phyloP scores from a whole-genome alignment of 225 moss, liverwort and hornwort genomes.

The Physcomitrium patens region DNA sequence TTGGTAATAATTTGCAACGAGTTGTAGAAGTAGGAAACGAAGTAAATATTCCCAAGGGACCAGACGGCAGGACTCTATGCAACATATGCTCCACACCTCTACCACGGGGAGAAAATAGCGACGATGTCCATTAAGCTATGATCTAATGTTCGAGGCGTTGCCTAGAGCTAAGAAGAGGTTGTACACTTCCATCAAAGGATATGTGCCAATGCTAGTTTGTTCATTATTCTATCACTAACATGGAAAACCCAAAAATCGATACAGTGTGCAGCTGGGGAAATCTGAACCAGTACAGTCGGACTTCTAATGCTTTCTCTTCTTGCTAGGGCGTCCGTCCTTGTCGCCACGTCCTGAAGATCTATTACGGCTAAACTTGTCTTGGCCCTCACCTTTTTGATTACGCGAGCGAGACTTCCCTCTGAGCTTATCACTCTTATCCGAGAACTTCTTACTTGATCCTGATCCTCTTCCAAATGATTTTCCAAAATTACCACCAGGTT shows the following conservation, averaged over 20 bases:
- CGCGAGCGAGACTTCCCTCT: constrained; percentile 26
- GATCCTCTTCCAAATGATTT: constrained; percentile 37
- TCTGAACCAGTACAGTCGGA: not conserved
- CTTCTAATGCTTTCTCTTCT: constrained; percentile 48
- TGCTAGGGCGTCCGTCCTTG: constrained; percentile 48
- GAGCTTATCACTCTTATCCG: constrained; percentile 38
- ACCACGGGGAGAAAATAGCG: too few species aligned
- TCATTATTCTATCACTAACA: not conserved
- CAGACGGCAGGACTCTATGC: too few species aligned
- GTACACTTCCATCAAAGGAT: too few species aligned
- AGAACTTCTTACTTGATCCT: constrained; percentile 32
- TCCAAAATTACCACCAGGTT: constrained; percentile 57
- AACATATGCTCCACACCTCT: too few species aligned
- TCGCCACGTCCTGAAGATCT: constrained; percentile 41
- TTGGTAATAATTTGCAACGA: too few species aligned
- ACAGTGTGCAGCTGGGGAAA: not conserved
- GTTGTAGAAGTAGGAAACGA: too few species aligned
- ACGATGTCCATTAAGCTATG: too few species aligned
- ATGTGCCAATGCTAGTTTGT: too few species aligned
- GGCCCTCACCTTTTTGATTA: constrained; percentile 42
- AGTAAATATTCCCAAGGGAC: too few species aligned
- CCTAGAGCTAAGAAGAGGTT: too few species aligned
- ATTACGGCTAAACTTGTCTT: constrained; percentile 45
- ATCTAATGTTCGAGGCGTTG: too few species aligned
- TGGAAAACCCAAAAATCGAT: constrained; percentile 25